Conservation (phyloP, 192 early-diverging fungal genomes). For the Rhizoclosmatium globosum region DNA sequence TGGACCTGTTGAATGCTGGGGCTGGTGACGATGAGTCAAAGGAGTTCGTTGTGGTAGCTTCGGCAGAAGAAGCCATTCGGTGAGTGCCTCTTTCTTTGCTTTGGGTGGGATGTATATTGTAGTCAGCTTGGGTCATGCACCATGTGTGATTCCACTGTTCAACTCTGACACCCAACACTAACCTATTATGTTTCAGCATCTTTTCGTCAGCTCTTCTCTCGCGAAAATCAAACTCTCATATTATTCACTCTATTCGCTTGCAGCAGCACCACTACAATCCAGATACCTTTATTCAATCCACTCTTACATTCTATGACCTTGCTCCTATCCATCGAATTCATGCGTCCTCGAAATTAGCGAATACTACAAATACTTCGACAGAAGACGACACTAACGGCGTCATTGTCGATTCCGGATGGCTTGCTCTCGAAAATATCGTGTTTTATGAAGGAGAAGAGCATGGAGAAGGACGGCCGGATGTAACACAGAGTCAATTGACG, state of each 20-base stretch:
- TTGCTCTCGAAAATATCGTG: slow-evolving; percentile 17
- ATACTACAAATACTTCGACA: background rate
- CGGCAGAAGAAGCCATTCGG: background rate
- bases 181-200: background rate
- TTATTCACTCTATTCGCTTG: slow-evolving; percentile 6
- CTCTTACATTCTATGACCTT: slow-evolving; percentile 5
- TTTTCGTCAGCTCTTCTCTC: background rate
- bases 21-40: background rate
- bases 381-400: background rate
- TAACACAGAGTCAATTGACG: slow-evolving; percentile 5
- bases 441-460: background rate
- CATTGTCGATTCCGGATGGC: slow-evolving; percentile 8
- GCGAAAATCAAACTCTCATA: slow-evolving; percentile 9
- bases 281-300: slow-evolving; percentile 8
- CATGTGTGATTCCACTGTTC: no score
- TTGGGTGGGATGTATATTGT: no score
- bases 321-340: background rate
- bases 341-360: background rate
- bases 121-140: no score
- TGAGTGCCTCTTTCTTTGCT: no score
- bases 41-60: background rate
- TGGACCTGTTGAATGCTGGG: slow-evolving; percentile 8
- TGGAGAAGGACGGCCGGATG: background rate
- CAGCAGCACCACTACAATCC: slow-evolving; percentile 10
- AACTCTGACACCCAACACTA: no score